Conservation (phyloP, 495 filamentous ascomycete genomes). For the Aspergillus campestris region DNA sequence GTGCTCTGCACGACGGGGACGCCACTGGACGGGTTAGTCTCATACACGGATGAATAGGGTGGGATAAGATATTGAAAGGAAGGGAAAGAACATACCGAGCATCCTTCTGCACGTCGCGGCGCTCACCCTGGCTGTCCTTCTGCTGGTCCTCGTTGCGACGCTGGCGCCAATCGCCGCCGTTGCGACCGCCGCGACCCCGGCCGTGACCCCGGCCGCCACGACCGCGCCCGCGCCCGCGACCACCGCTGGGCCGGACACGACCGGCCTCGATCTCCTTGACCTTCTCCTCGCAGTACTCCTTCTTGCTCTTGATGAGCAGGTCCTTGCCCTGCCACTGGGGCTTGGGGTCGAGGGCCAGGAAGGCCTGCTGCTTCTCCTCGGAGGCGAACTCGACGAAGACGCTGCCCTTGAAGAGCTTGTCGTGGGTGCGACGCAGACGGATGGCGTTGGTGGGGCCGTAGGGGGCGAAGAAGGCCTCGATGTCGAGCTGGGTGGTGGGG, state of each 20-base stretch:
- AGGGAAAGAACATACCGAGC: slow-evolving; percentile 27
- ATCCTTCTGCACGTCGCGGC: slow-evolving; percentile 33
- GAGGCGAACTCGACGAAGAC: slow-evolving; percentile 86
- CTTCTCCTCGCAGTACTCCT: slow-evolving; percentile 77
- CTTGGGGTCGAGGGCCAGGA: slow-evolving; percentile 69
- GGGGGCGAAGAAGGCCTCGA: slow-evolving; percentile 82
- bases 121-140: slow-evolving; percentile 17
- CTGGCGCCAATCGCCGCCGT: slow-evolving; percentile 60
- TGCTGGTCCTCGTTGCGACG: slow-evolving; percentile 58
- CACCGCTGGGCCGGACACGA: slow-evolving; percentile 47
- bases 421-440: slow-evolving; percentile 69
- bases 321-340: slow-evolving; percentile 70
- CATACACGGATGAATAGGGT: neutral
- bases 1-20: slow-evolving; percentile 43
- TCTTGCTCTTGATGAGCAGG: slow-evolving; percentile 74
- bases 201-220: slow-evolving; percentile 25
- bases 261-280: slow-evolving; percentile 65
- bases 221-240: slow-evolving; percentile 19
- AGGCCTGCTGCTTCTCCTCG: slow-evolving; percentile 65
- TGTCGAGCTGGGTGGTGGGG: slow-evolving; percentile 74
- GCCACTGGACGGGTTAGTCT: slow-evolving; percentile 22
- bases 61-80: neutral
- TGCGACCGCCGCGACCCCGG: slow-evolving; percentile 24
- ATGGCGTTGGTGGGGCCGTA: slow-evolving; percentile 75
- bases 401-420: slow-evolving; percentile 78